Evolutionary conservation across 2,329 filamentous ascomycete species (phyloP), one percentile per base, ranked within the genome.

Genomic region (Fulvia fulva): DNA sequence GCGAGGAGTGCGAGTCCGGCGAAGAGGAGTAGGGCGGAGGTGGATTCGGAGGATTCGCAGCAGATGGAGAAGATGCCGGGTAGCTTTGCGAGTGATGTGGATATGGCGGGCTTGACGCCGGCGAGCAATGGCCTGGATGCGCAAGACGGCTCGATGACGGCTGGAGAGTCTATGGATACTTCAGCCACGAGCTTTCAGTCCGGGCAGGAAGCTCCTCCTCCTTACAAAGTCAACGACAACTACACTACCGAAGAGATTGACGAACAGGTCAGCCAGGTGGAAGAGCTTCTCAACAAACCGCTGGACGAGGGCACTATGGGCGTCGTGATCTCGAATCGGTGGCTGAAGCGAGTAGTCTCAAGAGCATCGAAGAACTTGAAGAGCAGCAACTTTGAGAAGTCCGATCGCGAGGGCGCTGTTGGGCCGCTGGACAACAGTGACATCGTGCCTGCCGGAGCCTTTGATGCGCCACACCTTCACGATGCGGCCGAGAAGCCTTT

Each of bases 381-480:
- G 53, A 80, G 79, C 21, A 79, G 81, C 61, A 81, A 83, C 53
- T 77, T 76, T 41, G 77, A 81, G 60, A 88, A 89, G 62, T 76
- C 80, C n/a, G 81, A 82, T 9, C 71, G 79, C 11, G 81, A 87
- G 58, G 84, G 83, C 6, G 81, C 84, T 4, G 82, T 94, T 56
- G 91, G 91, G 1, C 89, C 90, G 0, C 83, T 97, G 30, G 91
- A 97, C 77, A 97, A 97, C 70, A 86, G 88, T 0, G 88, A 92
- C 69, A 86, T 97, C 60, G 85, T 92, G 53, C 58, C 63, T 8
- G 55, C 62, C n/a, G 68, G 65, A 50, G 73, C 59, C 3, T 73
- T 70, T 53, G 51, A 62, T 0, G 58, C 60, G 16, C 65, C 67
- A 14, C 55, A 65, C 21, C 58, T 70, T 7, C 56, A 61, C 28